A percentile compares a stretch with the other conserved stretches of the same genome.
Evolutionary conservation across 495 filamentous ascomycete species (phyloP).

Genomic region (Hypoxylon cercidicola): DNA sequence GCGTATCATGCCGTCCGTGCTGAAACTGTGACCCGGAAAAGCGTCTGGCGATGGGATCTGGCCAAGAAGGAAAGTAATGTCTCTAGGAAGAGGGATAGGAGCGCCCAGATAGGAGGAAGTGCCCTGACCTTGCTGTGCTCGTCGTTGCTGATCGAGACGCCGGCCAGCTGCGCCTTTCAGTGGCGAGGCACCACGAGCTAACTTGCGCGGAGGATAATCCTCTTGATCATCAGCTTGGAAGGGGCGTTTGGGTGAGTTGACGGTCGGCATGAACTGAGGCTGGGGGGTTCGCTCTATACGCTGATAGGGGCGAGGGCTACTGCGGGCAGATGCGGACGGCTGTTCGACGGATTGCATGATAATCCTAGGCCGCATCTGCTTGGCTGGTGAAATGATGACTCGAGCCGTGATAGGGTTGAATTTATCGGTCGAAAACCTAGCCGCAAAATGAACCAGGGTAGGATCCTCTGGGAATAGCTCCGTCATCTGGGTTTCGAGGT

Average conservation of each 20-base stretch:
- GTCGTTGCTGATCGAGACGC: conserved; percentile 80
- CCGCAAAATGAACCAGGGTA: conserved; percentile 75
- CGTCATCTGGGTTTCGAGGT: conserved; percentile 90
- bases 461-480: conserved; percentile 92
- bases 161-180: conserved; percentile 86
- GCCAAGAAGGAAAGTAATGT: conserved; percentile 82
- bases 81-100: conserved; percentile 71
- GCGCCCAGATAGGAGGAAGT: conserved; percentile 49
- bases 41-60: conserved; percentile 80
- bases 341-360: conserved; percentile 64
- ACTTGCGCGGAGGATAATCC: conserved; percentile 80
- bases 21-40: conserved; percentile 74
- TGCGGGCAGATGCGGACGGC: conserved; percentile 56
- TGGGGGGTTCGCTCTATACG: conserved; percentile 55
- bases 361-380: conserved; percentile 75
- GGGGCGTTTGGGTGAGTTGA: conserved; percentile 81
- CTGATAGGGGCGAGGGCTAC: conserved; percentile 58
- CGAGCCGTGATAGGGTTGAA: conserved; percentile 76
- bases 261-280: conserved; percentile 61
- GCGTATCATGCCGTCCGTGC: conserved; percentile 74
- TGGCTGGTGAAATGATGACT: conserved; percentile 81
- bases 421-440: conserved; percentile 71
- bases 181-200: conserved; percentile 83
- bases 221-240: conserved; percentile 77
- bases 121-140: conserved; percentile 59